These are phyloP conservation scores for Paracoccidioides brasiliensis DNA, from an alignment of 2,329 filamentous ascomycete genomes.

Conservation along the genomic window DNA sequence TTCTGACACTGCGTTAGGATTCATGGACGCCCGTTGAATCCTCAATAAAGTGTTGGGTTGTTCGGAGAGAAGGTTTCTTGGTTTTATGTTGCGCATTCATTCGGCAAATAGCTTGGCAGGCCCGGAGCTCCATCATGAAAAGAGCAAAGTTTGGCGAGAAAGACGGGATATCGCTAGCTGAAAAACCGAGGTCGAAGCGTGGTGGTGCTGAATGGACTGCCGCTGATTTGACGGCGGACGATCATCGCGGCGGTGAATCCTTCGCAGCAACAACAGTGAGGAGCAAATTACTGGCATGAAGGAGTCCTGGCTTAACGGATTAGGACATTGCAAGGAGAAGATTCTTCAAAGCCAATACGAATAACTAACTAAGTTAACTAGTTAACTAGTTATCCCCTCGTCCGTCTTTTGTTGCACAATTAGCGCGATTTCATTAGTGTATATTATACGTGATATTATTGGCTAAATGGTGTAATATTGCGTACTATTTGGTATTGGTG, in stretches of 20 bases:
- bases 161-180: not conserved
- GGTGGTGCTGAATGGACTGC: not conserved
- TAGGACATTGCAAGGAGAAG: too few relatives aligned
- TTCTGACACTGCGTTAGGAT: not conserved
- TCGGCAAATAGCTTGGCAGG: conserved; percentile 1
- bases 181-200: not conserved
- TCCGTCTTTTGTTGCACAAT: too few relatives aligned
- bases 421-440: too few relatives aligned
- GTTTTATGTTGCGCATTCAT: not conserved
- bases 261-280: too few relatives aligned
- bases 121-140: not conserved
- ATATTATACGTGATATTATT: too few relatives aligned
- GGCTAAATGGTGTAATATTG: too few relatives aligned
- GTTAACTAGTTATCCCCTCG: too few relatives aligned
- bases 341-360: too few relatives aligned
- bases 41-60: not conserved
- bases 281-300: too few relatives aligned
- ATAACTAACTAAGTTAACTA: too few relatives aligned
- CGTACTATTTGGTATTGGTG: too few relatives aligned
- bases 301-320: too few relatives aligned
- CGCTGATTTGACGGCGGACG: not conserved
- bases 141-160: conserved; percentile 1
- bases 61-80: not conserved
- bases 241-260: not conserved
- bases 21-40: not conserved